Percentiles rank a stretch among this genome's conserved stretches.
Evolutionary conservation across 2,329 filamentous ascomycete species (phyloP).

Genomic region (Pseudogymnoascus destructans): DNA sequence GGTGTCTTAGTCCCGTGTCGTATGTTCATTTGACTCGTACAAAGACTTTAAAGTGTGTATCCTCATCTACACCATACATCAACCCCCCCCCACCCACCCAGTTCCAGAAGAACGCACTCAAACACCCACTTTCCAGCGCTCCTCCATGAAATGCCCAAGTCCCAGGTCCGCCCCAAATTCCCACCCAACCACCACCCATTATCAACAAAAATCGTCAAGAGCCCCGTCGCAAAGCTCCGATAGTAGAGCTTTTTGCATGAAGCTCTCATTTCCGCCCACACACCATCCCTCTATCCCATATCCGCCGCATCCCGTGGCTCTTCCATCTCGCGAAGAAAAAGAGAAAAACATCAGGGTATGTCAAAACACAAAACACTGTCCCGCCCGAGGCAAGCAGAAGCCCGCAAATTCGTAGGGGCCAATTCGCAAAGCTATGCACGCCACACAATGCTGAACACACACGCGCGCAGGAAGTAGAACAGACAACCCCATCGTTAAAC

Average conservation of each 20-base stretch:
- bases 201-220: not conserved
- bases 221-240: not conserved
- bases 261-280: not conserved
- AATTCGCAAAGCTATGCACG: constrained; percentile 7
- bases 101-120: not conserved
- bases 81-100: not conserved
- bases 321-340: not conserved
- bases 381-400: not conserved
- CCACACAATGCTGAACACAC: constrained; percentile 5
- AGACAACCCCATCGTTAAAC: not conserved
- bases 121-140: constrained; percentile 2
- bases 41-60: constrained; percentile 2
- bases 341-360: constrained; percentile 2
- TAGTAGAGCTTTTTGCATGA: not conserved
- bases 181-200: not conserved
- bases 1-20: constrained; percentile 1
- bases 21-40: constrained; percentile 8
- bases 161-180: not conserved
- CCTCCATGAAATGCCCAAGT: constrained; percentile 1
- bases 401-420: not conserved
- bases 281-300: not conserved
- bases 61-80: not conserved
- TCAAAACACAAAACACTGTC: constrained; percentile 5
- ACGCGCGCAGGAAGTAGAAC: not conserved
- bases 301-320: not conserved